Evolutionary conservation across 352 stramenopile species (phyloP).

Genomic region (Globisporangium acanthophoron): DNA sequence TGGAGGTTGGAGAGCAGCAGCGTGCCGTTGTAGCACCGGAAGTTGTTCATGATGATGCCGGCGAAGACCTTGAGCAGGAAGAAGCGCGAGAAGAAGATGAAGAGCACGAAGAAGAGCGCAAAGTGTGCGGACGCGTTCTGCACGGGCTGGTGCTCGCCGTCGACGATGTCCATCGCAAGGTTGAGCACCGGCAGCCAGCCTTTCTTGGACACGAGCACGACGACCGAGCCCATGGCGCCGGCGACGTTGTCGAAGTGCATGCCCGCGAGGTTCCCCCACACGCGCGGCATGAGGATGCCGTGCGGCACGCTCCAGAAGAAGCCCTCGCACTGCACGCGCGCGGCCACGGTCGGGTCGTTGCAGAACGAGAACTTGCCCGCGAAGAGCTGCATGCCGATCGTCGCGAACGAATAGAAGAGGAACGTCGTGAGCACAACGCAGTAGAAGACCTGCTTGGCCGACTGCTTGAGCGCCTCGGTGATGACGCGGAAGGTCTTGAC

Average conservation of each 20-base stretch:
- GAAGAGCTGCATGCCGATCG: conserved; percentile 85
- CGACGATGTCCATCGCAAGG: conserved; percentile 75
- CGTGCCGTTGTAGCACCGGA: conserved; percentile 78
- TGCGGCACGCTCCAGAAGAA: conserved; percentile 56
- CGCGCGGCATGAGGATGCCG: conserved; percentile 55
- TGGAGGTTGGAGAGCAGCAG: conserved; percentile 70
- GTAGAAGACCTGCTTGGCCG: conserved; percentile 72
- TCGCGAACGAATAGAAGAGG: conserved; percentile 81
- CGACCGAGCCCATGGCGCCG: conserved; percentile 65
- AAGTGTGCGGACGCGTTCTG: conserved; percentile 76
- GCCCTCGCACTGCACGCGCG: conserved; percentile 44
- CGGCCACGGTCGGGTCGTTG: conserved; percentile 58
- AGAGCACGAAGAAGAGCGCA: conserved; percentile 75
- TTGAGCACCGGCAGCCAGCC: conserved; percentile 82
- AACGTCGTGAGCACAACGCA: conserved; percentile 75
- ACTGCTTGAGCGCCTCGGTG: conserved; percentile 72
- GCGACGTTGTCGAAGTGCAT: conserved; percentile 85
- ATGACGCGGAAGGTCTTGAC: conserved; percentile 85
- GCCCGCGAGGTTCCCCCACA: conserved; percentile 73
- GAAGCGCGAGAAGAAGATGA: conserved; percentile 77
- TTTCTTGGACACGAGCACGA: conserved; percentile 85
- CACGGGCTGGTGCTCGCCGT: conserved; percentile 56
- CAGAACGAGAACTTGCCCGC: conserved; percentile 74
- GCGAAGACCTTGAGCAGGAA: conserved; percentile 75
- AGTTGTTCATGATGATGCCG: conserved; percentile 86